A percentile compares a stretch with the other conserved stretches of the same genome.
Evolutionary conservation across 306 rosid genomes (phyloP).

Genomic region (Begonia masoniana): DNA sequence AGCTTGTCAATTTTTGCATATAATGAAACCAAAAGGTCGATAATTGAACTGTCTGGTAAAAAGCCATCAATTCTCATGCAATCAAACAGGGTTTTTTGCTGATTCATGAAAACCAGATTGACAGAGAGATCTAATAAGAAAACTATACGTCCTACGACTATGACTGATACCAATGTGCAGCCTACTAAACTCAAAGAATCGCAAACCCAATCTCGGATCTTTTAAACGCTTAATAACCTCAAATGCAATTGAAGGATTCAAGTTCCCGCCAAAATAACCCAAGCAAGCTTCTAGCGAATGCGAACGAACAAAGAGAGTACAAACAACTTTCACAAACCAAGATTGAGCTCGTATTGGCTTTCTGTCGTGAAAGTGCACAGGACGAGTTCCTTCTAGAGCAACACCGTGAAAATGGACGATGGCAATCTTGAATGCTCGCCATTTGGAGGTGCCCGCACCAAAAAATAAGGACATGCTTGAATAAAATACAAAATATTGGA

Average conservation of each 20-base stretch:
- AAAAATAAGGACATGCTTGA: slow-evolving; percentile 13
- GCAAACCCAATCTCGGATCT: slow-evolving; percentile 41
- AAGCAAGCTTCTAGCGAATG: slow-evolving; percentile 28
- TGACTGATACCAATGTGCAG: slow-evolving; percentile 27
- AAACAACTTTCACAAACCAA: slow-evolving; percentile 70
- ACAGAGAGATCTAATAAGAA: slow-evolving; percentile 64
- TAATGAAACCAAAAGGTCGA: slow-evolving; percentile 47
- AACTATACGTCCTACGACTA: slow-evolving; percentile 43
- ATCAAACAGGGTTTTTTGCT: slow-evolving; percentile 45
- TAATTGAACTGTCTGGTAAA: slow-evolving; percentile 37
- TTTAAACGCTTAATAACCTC: slow-evolving; percentile 60
- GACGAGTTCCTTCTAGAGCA: slow-evolving; percentile 25
- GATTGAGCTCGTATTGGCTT: slow-evolving; percentile 39
- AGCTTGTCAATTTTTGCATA: slow-evolving; percentile 41
- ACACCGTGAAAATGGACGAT: slow-evolving; percentile 23
- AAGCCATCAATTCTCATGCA: slow-evolving; percentile 58
- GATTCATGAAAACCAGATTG: slow-evolving; percentile 44
- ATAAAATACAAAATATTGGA: too few relatives aligned
- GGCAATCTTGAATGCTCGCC: slow-evolving; percentile 49
- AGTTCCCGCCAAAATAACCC: slow-evolving; percentile 33
- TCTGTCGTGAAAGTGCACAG: slow-evolving; percentile 19
- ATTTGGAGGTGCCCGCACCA: slow-evolving; percentile 29
- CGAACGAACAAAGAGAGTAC: slow-evolving; percentile 47
- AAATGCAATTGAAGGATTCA: slow-evolving; percentile 46
- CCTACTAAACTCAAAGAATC: slow-evolving; percentile 54